phyloP scores from a whole-genome alignment of 164 flowering plant genomes.

The Saururus chinensis region DNA sequence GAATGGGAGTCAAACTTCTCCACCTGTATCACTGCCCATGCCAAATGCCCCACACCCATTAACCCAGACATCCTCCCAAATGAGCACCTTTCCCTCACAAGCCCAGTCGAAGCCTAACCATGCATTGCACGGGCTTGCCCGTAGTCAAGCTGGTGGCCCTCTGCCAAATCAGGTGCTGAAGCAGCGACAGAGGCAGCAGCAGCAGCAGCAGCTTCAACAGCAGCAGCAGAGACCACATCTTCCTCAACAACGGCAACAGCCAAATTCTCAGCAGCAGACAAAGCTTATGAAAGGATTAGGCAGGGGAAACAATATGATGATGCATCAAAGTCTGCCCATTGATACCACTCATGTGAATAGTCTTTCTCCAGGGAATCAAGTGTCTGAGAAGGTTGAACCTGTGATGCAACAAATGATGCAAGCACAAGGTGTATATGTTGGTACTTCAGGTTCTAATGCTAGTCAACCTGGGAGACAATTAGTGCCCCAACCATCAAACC shows the following conservation, averaged over 20 bases:
- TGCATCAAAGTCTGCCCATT: conserved; percentile 41
- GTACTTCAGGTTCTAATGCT: conserved; percentile 26
- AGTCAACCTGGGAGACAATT: conserved; percentile 37
- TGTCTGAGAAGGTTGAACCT: conserved; percentile 54
- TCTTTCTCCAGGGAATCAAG: conserved; percentile 39
- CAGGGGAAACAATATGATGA: conserved; percentile 38
- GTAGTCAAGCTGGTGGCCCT: conserved; percentile 27
- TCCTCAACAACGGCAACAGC: conserved; percentile 54
- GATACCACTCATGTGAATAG: conserved; percentile 59
- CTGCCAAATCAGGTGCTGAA: conserved; percentile 46
- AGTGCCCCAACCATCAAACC: conserved; percentile 34
- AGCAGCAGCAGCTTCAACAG: conserved; percentile 35
- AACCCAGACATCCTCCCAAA: conserved; percentile 41
- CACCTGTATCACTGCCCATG: conserved; percentile 27
- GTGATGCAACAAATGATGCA: conserved; percentile 35
- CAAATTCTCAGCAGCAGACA: conserved; percentile 55
- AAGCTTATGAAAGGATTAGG: conserved; percentile 62
- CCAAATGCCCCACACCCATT: conserved; percentile 15
- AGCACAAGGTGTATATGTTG: conserved; percentile 41
- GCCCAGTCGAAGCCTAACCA: conserved; percentile 56
- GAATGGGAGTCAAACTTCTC: conserved; percentile 31
- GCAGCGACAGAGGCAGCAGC: conserved; percentile 60
- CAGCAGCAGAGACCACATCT: conserved; percentile 50
- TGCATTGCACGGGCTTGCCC: conserved; percentile 25
- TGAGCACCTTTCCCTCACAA: conserved; percentile 47